phyloP scores from a whole-genome alignment of 176 grass and related monocot species.

The Oropetium thomaeum region DNA sequence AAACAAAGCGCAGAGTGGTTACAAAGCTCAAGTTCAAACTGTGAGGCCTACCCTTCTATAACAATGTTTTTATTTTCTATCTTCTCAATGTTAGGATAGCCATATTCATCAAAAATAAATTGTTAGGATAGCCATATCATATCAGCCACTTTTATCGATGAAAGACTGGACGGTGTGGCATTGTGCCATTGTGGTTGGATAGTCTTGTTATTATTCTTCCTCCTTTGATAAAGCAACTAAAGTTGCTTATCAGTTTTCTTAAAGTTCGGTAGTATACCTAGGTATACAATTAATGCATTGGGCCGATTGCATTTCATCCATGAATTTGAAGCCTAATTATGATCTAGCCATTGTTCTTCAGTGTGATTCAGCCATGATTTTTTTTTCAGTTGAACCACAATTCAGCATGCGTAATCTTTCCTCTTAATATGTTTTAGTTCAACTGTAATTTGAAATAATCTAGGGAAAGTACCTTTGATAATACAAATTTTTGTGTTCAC shows the following conservation, averaged over 20 bases:
- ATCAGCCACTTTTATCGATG: too few species aligned
- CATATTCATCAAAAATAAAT: too few species aligned
- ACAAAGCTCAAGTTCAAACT: constrained; percentile 12
- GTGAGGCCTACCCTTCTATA: constrained; percentile 21
- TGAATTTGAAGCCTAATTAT: too few species aligned
- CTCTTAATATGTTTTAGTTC: too few species aligned
- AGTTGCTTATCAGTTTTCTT: neutral
- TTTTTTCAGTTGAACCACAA: too few species aligned
- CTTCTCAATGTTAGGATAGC: neutral
- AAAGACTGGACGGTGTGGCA: neutral
- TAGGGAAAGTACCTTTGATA: constrained; percentile 6
- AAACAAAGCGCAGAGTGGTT: constrained; percentile 25
- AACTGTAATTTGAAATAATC: neutral
- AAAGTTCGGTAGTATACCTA: neutral
- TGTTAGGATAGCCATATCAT: too few species aligned
- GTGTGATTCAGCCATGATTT: too few species aligned
- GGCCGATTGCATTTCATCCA: too few species aligned
- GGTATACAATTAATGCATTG: neutral
- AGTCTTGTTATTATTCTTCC: constrained; percentile 8
- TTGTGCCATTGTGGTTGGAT: too few species aligned
- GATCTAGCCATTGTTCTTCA: too few species aligned
- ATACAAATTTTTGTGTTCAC: neutral
- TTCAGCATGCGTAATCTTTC: too few species aligned
- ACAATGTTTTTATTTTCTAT: neutral
- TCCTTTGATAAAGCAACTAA: neutral